phyloP scores from a whole-genome alignment of 2,329 filamentous ascomycete genomes.

The Decorospora gaudefroyi region DNA sequence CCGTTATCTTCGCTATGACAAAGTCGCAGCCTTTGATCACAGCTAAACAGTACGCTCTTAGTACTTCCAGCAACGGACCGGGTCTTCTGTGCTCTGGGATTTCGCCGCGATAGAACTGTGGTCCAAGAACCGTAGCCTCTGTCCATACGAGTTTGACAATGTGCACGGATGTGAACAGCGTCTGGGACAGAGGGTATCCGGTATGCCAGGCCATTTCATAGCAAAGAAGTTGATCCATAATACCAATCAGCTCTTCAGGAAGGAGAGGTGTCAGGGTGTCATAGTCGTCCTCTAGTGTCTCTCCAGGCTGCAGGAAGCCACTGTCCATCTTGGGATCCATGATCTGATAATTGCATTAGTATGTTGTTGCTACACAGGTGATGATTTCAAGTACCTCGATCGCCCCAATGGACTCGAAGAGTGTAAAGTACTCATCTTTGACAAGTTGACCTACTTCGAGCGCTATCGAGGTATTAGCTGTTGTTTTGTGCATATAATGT shows the following conservation, averaged over 20 bases:
- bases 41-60: slow-evolving; percentile 84
- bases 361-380: neutral
- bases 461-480: slow-evolving; percentile 55
- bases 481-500: slow-evolving; percentile 4
- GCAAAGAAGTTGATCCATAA: slow-evolving; percentile 90
- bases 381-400: slow-evolving; percentile 61
- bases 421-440: slow-evolving; percentile 91
- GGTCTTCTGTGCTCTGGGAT: slow-evolving; percentile 30
- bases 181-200: slow-evolving; percentile 94
- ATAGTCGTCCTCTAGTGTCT: slow-evolving; percentile 82
- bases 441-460: slow-evolving; percentile 80
- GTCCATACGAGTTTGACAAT: slow-evolving; percentile 81
- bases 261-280: slow-evolving; percentile 70
- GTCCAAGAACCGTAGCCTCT: slow-evolving; percentile 64
- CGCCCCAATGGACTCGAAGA: slow-evolving; percentile 91
- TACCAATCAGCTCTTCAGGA: slow-evolving; percentile 81
- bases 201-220: slow-evolving; percentile 98
- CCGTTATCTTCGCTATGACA: slow-evolving; percentile 75
- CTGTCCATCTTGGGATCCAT: slow-evolving; percentile 99
- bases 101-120: slow-evolving; percentile 59
- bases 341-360: slow-evolving; percentile 63
- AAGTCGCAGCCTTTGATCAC: slow-evolving; percentile 81
- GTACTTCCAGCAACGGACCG: slow-evolving; percentile 54
- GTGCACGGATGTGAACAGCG: slow-evolving; percentile 89
- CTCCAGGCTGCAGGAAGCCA: slow-evolving; percentile 75